Percentiles rank a stretch among this genome's conserved stretches.
phyloP scores from a whole-genome alignment of 306 rosid species.

The Pueraria montana region DNA sequence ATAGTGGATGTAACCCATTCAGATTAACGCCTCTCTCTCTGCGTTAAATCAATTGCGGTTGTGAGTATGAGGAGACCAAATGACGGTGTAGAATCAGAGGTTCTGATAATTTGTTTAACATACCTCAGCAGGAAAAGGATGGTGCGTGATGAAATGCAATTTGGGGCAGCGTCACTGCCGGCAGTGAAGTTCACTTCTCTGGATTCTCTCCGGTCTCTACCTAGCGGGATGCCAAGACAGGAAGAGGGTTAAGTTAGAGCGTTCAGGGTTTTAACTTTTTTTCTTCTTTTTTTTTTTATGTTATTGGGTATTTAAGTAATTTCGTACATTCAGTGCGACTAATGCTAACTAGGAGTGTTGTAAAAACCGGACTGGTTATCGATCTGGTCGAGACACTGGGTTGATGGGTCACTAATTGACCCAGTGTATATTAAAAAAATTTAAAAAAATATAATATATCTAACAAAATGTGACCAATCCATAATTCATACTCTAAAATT shows the following conservation, averaged over 20 bases:
- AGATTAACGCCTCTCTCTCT: background rate
- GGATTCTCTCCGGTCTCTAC: background rate
- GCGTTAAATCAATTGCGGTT: background rate
- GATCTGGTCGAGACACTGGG: no score
- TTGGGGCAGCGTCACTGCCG: background rate
- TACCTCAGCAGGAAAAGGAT: background rate
- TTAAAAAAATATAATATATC: no score
- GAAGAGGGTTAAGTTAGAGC: background rate
- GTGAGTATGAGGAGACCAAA: background rate
- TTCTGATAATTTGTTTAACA: background rate
- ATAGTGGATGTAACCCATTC: conserved; percentile 50
- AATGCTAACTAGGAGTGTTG: no score
- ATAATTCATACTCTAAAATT: no score
- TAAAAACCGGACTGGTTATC: no score
- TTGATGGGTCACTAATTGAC: no score
- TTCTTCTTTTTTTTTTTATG: no score
- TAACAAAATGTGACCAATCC: no score
- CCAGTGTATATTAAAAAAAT: no score
- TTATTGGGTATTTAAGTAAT: background rate
- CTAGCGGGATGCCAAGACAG: background rate
- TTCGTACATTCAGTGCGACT: background rate
- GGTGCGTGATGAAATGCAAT: no score
- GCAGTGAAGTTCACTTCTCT: background rate
- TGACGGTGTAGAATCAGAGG: background rate
- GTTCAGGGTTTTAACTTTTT: background rate